A percentile compares a stretch with the other conserved stretches of the same genome.
Evolutionary conservation across 371 early-diverging fungal genomes (phyloP).

Genomic region (Rozella allomycis): DNA sequence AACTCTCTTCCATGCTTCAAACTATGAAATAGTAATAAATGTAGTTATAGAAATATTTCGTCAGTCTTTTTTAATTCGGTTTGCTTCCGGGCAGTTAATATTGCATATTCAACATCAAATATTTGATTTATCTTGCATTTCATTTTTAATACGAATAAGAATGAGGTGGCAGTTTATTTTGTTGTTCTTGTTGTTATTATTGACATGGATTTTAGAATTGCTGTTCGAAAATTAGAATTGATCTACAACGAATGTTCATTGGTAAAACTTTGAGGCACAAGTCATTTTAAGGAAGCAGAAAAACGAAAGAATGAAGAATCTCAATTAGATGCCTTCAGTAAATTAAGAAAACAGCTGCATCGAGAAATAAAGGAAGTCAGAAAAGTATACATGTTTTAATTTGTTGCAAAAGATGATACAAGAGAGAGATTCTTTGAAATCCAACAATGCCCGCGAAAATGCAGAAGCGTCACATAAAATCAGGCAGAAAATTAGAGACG

Average conservation of each 20-base stretch:
- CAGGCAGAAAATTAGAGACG: slow-evolving; percentile 12
- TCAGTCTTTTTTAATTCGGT: no score
- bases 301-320: slow-evolving; percentile 8
- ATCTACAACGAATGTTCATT: slow-evolving; percentile 26
- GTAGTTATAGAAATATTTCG: no score
- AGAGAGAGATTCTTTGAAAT: slow-evolving; percentile 18
- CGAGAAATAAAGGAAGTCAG: slow-evolving; percentile 15
- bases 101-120: no score
- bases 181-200: no score
- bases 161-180: no score
- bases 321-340: slow-evolving; percentile 25
- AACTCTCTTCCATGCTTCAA: no score
- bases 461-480: slow-evolving; percentile 28
- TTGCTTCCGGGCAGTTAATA: no score
- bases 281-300: no score
- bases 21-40: no score
- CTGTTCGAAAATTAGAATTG: slow-evolving; percentile 21
- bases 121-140: no score
- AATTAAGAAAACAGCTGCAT: slow-evolving; percentile 18
- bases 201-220: slow-evolving; percentile 35
- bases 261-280: slow-evolving; percentile 14
- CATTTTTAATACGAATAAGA: no score
- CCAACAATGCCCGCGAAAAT: slow-evolving; percentile 19
- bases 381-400: slow-evolving; percentile 2
- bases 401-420: slow-evolving; percentile 8